Evolutionary conservation across 805 yeast genomes (phyloP).

Genomic region (Yarrowia yakushimensis): DNA sequence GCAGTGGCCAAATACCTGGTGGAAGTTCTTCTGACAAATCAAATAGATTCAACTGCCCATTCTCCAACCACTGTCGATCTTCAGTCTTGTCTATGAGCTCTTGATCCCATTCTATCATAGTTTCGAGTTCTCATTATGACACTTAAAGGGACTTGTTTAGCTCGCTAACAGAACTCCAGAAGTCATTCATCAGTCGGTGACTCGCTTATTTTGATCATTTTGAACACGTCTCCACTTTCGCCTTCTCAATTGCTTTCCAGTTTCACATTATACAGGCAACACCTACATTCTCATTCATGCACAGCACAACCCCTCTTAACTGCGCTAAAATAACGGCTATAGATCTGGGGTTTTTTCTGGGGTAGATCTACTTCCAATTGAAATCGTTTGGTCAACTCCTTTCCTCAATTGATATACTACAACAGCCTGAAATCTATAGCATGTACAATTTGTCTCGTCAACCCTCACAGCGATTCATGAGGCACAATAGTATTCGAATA

Average conservation of each 20-base stretch:
- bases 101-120: background rate
- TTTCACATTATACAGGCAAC: background rate
- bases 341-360: background rate
- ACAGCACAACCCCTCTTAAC: background rate
- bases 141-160: no score
- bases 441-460: no score
- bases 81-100: background rate
- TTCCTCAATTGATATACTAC: no score
- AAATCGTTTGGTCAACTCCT: no score
- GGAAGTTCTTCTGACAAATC: no score
- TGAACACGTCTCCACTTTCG: background rate
- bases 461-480: no score
- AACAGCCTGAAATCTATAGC: no score
- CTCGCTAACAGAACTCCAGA: no score
- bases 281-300: background rate
- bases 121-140: background rate
- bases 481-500: no score
- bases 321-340: background rate
- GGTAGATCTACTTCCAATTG: no score
- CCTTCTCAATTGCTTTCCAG: background rate
- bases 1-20: no score
- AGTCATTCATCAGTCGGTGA: background rate
- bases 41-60: background rate
- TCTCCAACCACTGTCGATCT: background rate
- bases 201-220: background rate